phyloP scores from a whole-genome alignment of 768 basidiomycete genomes.

The Suillus plorans region DNA sequence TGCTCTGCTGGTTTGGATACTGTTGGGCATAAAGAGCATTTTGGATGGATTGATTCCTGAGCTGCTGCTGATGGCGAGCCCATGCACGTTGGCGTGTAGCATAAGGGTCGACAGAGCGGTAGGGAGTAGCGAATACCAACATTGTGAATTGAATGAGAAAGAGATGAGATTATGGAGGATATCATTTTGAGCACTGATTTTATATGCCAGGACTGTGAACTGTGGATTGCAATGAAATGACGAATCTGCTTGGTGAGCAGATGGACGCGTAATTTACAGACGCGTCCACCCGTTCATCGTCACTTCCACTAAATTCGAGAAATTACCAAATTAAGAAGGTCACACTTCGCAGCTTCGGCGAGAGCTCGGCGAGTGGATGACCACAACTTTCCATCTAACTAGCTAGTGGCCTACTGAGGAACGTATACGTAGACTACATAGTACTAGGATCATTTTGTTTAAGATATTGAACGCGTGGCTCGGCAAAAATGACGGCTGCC shows the following conservation, averaged over 20 bases:
- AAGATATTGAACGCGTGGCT: background rate
- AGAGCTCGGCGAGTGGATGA: too few relatives aligned
- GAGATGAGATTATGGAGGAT: background rate
- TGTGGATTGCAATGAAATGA: background rate
- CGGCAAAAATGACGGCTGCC: background rate
- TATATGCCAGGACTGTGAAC: background rate
- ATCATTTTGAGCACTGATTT: background rate
- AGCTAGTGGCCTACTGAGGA: too few relatives aligned
- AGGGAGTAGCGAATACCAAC: constrained; percentile 3
- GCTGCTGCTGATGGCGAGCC: background rate
- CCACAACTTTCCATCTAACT: too few relatives aligned
- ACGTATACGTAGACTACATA: too few relatives aligned
- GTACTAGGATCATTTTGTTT: too few relatives aligned
- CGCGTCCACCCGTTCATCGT: background rate
- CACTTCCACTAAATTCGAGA: background rate
- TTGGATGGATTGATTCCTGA: constrained; percentile 4
- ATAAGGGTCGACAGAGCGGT: background rate
- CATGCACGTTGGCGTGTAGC: constrained; percentile 28
- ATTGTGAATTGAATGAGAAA: constrained; percentile 7
- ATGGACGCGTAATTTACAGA: background rate
- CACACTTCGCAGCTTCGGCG: background rate
- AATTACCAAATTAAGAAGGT: background rate
- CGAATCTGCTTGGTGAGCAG: background rate
- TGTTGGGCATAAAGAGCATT: background rate
- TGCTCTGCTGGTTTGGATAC: background rate